A percentile compares a stretch with the other conserved stretches of the same genome.
Conservation (phyloP, 257 asterid genomes). For the Coffea eugenioides region DNA sequence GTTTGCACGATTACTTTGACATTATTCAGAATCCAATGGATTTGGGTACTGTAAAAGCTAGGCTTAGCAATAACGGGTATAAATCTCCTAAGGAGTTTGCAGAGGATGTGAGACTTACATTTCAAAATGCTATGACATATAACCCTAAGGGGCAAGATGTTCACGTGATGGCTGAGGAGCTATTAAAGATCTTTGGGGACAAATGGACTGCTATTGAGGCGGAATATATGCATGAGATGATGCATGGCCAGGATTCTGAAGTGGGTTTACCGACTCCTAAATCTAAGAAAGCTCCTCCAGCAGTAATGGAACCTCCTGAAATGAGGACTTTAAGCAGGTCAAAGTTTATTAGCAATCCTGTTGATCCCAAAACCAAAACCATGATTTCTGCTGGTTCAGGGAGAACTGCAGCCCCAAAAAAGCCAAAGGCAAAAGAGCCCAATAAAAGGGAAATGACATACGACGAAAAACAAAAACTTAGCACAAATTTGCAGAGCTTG, state of each 20-base stretch:
- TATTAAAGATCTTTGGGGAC: constrained; percentile 57
- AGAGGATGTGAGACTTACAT: constrained; percentile 79
- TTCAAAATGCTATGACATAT: constrained; percentile 77
- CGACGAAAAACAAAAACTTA: constrained; percentile 89
- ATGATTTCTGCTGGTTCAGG: constrained; percentile 37
- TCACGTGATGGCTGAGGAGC: constrained; percentile 75
- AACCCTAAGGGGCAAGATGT: constrained; percentile 88
- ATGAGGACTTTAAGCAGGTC: constrained; percentile 35
- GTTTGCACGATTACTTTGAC: constrained; percentile 77
- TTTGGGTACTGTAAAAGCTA: constrained; percentile 66
- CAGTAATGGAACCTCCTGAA: constrained; percentile 34
- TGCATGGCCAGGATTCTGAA: constrained; percentile 38
- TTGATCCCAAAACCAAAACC: constrained; percentile 43
- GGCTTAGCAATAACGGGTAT: constrained; percentile 58
- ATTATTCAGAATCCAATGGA: constrained; percentile 79
- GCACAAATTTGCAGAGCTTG: constrained; percentile 61
- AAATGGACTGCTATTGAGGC: constrained; percentile 67
- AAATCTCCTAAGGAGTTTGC: constrained; percentile 75
- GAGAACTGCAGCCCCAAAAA: constrained; percentile 49
- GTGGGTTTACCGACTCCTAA: constrained; percentile 50
- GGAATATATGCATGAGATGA: constrained; percentile 47
- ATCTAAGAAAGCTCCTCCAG: constrained; percentile 47
- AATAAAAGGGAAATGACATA: constrained; percentile 92
- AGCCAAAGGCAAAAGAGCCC: constrained; percentile 90
- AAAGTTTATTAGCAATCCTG: constrained; percentile 30